phyloP scores from a whole-genome alignment of 2,329 filamentous ascomycete species.

The Arthrobotrys conoides region DNA sequence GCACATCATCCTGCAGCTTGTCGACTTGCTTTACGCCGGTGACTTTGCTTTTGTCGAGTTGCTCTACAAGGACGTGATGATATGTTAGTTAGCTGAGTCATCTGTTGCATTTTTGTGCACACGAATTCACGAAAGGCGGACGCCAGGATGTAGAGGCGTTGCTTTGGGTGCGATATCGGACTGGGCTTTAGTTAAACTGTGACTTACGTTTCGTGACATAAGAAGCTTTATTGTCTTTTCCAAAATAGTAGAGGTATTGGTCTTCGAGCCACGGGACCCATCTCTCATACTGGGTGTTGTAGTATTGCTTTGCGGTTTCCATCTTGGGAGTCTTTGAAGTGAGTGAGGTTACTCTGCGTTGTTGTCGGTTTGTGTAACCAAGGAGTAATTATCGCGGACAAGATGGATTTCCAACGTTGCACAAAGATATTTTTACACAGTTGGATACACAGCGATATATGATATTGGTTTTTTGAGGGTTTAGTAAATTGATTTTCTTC shows the following conservation, averaged over 20 bases:
- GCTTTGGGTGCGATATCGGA: not conserved
- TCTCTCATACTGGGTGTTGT: constrained; percentile 79
- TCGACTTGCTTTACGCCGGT: constrained; percentile 78
- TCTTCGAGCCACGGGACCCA: constrained; percentile 86
- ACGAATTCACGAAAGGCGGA: not conserved
- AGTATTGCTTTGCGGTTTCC: constrained; percentile 75
- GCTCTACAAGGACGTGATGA: constrained; percentile 69
- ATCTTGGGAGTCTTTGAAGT: constrained; percentile 64
- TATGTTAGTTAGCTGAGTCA: constrained; percentile 40
- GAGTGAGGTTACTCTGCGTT: not conserved
- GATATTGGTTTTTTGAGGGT: no score
- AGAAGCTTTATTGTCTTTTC: constrained; percentile 81
- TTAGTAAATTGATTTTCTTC: no score
- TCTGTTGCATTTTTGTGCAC: constrained; percentile 21
- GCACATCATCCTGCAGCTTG: constrained; percentile 77
- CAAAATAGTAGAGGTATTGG: constrained; percentile 79
- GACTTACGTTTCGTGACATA: constrained; percentile 78
- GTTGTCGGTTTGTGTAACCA: constrained; percentile 14
- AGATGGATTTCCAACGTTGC: not conserved
- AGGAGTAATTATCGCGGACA: not conserved
- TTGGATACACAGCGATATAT: not conserved
- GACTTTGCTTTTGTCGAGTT: constrained; percentile 78
- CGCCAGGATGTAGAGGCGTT: not conserved
- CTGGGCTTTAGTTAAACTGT: not conserved
- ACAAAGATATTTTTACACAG: not conserved